Conservation (phyloP, 768 basidiomycete species). For the Suillus brevipes region DNA sequence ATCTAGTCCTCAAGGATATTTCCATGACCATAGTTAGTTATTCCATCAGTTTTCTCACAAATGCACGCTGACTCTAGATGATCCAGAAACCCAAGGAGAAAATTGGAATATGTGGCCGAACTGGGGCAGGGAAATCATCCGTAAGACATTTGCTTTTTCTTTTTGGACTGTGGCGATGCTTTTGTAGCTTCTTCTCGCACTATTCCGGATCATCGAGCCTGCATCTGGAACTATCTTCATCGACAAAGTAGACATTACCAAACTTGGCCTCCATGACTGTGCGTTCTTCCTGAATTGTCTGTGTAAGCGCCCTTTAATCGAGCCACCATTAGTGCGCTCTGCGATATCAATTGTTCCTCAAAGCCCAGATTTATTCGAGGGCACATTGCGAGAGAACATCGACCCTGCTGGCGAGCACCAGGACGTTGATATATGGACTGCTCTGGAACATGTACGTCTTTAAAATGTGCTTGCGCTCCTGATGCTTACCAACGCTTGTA, state of each 20-base stretch:
- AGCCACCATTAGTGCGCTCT: constrained; percentile 52
- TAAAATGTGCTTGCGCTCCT: background rate
- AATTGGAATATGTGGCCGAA: constrained; percentile 86
- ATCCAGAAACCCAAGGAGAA: constrained; percentile 75
- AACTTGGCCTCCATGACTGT: constrained; percentile 68
- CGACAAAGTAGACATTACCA: constrained; percentile 75
- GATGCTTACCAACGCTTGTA: constrained; percentile 1
- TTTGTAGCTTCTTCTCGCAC: constrained; percentile 57
- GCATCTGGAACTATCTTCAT: constrained; percentile 64
- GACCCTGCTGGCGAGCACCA: constrained; percentile 77
- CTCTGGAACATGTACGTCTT: constrained; percentile 61
- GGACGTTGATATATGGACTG: constrained; percentile 86
- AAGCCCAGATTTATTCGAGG: constrained; percentile 68
- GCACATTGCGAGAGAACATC: constrained; percentile 81
- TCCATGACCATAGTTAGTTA: constrained; percentile 62
- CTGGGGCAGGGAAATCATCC: constrained; percentile 79
- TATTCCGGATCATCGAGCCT: constrained; percentile 80
- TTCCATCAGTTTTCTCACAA: background rate
- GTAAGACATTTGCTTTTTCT: constrained; percentile 36
- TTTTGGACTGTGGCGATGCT: background rate
- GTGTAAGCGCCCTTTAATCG: background rate
- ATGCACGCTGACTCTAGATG: constrained; percentile 10
- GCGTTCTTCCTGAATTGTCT: constrained; percentile 8
- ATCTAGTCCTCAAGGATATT: constrained; percentile 77
- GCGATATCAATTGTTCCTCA: constrained; percentile 87